These are phyloP conservation scores for Rhizopus delemar DNA, from an alignment of 371 early-diverging fungal species.

Conservation along the genomic window DNA sequence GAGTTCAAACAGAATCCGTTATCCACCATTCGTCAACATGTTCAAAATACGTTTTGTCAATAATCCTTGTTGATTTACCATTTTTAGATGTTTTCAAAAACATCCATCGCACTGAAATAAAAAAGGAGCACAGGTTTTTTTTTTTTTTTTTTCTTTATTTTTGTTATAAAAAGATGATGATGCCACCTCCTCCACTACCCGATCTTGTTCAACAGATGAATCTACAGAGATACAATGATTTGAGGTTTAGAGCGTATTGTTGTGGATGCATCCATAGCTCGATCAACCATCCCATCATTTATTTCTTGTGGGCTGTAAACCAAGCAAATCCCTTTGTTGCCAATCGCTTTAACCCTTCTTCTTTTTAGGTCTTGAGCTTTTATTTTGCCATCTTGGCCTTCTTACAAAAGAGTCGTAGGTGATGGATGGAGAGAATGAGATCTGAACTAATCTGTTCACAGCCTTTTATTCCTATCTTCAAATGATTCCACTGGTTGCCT, in stretches of 20 bases:
- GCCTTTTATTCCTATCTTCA: slow-evolving; percentile 36
- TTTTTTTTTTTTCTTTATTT: slow-evolving; percentile 1
- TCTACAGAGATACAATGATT: neutral
- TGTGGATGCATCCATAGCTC: slow-evolving; percentile 34
- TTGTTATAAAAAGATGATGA: neutral
- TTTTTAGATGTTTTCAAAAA: slow-evolving; percentile 18
- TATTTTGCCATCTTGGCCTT: slow-evolving; percentile 38
- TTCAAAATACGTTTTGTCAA: slow-evolving; percentile 63
- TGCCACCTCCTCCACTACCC: neutral
- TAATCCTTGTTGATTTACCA: slow-evolving; percentile 14
- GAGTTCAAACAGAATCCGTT: slow-evolving; percentile 71
- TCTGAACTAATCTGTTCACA: neutral
- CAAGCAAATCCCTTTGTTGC: neutral
- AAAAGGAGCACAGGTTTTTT: neutral
- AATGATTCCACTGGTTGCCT: slow-evolving; percentile 23
- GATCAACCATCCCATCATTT: slow-evolving; percentile 20
- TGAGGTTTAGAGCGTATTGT: slow-evolving; percentile 20
- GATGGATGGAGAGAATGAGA: no score
- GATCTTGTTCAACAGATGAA: neutral
- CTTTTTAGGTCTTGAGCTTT: slow-evolving; percentile 29
- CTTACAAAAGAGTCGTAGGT: slow-evolving; percentile 34
- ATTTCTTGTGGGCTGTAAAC: slow-evolving; percentile 37
- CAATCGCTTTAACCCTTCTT: neutral
- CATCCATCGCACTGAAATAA: neutral
- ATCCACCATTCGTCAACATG: slow-evolving; percentile 68